These are phyloP conservation scores for Sporothrix humicola DNA, from an alignment of 2,329 filamentous ascomycete species.

Conservation along the genomic window DNA sequence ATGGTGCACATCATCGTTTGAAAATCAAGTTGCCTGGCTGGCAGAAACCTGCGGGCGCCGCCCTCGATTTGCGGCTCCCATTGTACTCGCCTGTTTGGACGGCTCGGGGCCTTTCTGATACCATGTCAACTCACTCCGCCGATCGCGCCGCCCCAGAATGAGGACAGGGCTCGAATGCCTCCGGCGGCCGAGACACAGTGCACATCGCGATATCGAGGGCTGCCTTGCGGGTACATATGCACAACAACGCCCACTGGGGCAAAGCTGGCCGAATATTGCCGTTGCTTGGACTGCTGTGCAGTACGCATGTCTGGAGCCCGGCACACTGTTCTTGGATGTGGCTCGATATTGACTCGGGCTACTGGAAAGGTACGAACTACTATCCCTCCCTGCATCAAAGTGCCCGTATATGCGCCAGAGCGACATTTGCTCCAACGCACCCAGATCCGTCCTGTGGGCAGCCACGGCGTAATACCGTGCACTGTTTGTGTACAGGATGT, in stretches of 20 bases:
- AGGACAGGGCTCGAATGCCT: conserved; percentile 16
- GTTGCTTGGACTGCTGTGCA: background rate
- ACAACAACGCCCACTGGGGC: conserved; percentile 7
- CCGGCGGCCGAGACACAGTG: conserved; percentile 31
- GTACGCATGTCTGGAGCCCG: background rate
- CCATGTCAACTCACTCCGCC: background rate
- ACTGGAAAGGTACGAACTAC: background rate
- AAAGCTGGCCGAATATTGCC: background rate
- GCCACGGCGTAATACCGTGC: background rate
- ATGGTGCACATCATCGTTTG: background rate
- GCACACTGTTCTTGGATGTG: background rate
- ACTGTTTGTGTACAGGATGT: background rate
- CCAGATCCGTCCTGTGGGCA: background rate
- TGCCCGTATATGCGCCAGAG: background rate
- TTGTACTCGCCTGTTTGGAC: background rate
- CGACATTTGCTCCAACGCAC: background rate
- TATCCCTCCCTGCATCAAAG: background rate
- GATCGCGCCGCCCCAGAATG: conserved; percentile 28
- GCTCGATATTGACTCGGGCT: background rate
- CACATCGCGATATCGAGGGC: conserved; percentile 29
- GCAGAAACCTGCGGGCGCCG: background rate
- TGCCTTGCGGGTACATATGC: conserved; percentile 13
- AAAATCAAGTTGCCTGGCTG: background rate
- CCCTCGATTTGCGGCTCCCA: conserved; percentile 10
- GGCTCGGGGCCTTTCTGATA: background rate